Evolutionary conservation across 345 rosid genomes (phyloP).

Genomic region (Camelina laxa): DNA sequence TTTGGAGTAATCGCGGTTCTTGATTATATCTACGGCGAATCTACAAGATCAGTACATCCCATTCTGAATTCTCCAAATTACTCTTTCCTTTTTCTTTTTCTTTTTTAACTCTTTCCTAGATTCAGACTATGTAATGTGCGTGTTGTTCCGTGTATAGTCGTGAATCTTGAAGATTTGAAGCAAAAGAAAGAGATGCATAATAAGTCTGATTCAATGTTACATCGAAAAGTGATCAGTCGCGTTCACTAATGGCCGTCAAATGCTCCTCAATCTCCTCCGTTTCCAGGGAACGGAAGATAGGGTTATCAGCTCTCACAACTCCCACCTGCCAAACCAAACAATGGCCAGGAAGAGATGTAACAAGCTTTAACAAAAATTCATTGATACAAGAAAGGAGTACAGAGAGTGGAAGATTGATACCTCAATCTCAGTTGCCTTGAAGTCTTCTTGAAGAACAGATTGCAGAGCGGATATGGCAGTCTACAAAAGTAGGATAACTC

Average conservation of each 20-base stretch:
- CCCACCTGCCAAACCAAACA: slow-evolving; percentile 59
- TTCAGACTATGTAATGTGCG: too few relatives aligned
- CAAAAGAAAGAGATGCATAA: slow-evolving; percentile 14
- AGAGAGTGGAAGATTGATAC: slow-evolving; percentile 41
- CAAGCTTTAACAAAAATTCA: slow-evolving; percentile 10
- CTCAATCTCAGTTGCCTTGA: slow-evolving; percentile 96
- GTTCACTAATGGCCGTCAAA: slow-evolving; percentile 82
- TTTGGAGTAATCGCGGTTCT: too few relatives aligned
- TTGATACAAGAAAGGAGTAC: background rate
- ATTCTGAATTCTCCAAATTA: too few relatives aligned
- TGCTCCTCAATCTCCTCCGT: slow-evolving; percentile 83
- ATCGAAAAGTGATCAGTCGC: slow-evolving; percentile 52
- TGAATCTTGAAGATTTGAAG: background rate
- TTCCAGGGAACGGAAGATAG: slow-evolving; percentile 59
- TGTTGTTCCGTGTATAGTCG: too few relatives aligned
- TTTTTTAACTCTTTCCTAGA: too few relatives aligned
- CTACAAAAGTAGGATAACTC: slow-evolving; percentile 41
- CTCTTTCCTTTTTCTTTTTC: too few relatives aligned
- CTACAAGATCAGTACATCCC: too few relatives aligned
- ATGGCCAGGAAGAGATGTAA: background rate
- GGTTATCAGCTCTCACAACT: slow-evolving; percentile 70
- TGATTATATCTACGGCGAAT: too few relatives aligned
- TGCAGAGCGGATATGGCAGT: slow-evolving; percentile 84
- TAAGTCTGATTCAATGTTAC: slow-evolving; percentile 10
- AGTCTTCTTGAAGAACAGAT: slow-evolving; percentile 90